These are phyloP conservation scores for Datisca glomerata DNA, from an alignment of 306 rosid species.

Conservation along the genomic window DNA sequence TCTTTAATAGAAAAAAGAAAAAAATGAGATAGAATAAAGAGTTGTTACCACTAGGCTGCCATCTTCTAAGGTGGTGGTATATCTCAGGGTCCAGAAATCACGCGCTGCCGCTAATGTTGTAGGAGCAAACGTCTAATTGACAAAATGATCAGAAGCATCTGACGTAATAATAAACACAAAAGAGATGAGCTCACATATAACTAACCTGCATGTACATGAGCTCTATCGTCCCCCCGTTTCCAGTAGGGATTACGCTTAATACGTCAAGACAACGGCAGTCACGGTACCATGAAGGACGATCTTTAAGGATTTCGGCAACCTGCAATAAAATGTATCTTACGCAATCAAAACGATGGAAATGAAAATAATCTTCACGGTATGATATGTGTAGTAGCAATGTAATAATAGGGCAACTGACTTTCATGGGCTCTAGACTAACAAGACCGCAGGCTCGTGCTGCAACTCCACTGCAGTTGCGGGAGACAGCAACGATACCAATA, in stretches of 20 bases:
- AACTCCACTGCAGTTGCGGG: constrained; percentile 92
- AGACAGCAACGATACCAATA: constrained; percentile 97
- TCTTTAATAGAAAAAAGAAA: neutral
- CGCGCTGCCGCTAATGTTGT: constrained; percentile 96
- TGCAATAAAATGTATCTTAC: constrained; percentile 9
- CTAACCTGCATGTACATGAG: constrained; percentile 90
- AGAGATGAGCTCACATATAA: no score
- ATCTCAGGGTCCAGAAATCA: constrained; percentile 90
- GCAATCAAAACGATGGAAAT: neutral
- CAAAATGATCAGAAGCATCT: no score
- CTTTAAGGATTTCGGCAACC: constrained; percentile 96
- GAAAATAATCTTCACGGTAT: no score
- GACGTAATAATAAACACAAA: no score
- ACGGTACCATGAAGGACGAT: constrained; percentile 81
- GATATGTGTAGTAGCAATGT: no score
- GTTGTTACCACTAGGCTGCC: constrained; percentile 87
- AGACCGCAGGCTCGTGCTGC: constrained; percentile 99
- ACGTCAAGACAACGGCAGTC: constrained; percentile 87
- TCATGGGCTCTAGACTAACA: constrained; percentile 94
- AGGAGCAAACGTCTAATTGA: constrained; percentile 79
- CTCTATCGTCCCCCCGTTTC: constrained; percentile 85
- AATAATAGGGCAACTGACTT: constrained; percentile 35
- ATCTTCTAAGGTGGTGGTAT: constrained; percentile 79
- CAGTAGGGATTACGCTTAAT: constrained; percentile 64
- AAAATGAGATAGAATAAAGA: neutral